phyloP scores from a whole-genome alignment of 2,329 filamentous ascomycete genomes.

The Coleophoma eucalyptorum region DNA sequence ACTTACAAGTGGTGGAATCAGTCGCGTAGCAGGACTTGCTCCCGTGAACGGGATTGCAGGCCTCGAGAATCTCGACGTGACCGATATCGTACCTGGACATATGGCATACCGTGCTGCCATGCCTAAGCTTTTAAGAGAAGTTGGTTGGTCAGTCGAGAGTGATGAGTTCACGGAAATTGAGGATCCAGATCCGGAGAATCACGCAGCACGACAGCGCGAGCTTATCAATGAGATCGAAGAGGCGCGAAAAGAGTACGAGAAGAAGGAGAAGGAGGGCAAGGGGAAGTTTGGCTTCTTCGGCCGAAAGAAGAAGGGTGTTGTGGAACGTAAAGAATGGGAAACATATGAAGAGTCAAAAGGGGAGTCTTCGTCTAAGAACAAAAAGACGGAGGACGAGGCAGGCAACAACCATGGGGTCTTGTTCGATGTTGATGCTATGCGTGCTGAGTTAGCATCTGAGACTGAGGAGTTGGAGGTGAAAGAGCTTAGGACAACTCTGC shows the following conservation, averaged over 20 bases:
- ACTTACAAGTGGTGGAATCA: conserved; percentile 87
- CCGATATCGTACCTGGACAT: conserved; percentile 80
- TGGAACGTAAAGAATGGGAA: conserved; percentile 87
- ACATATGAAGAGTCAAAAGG: conserved; percentile 76
- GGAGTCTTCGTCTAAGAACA: conserved; percentile 25
- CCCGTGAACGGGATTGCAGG: conserved; percentile 72
- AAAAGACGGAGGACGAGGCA: conserved; percentile 21
- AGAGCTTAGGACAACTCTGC: conserved; percentile 83
- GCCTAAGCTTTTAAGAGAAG: conserved; percentile 80
- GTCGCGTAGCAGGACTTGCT: conserved; percentile 79
- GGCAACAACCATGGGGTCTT: conserved; percentile 51
- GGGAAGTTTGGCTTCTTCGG: conserved; percentile 73
- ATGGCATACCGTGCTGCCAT: conserved; percentile 96
- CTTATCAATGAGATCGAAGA: conserved; percentile 96
- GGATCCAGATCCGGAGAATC: conserved; percentile 93
- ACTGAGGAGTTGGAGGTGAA: conserved; percentile 52
- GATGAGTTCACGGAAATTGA: conserved; percentile 97
- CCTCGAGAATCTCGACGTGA: conserved; percentile 87
- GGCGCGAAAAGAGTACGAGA: conserved; percentile 81
- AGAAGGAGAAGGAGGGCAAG: conserved; percentile 64
- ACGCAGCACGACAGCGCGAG: conserved; percentile 81
- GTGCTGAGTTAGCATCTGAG: conserved; percentile 67
- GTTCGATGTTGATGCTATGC: conserved; percentile 94
- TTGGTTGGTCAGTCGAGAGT: conserved; percentile 86
- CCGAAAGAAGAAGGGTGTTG: conserved; percentile 67